These are phyloP conservation scores for Candida tibetensis DNA, from an alignment of 805 yeast genomes.

Conservation along the genomic window DNA sequence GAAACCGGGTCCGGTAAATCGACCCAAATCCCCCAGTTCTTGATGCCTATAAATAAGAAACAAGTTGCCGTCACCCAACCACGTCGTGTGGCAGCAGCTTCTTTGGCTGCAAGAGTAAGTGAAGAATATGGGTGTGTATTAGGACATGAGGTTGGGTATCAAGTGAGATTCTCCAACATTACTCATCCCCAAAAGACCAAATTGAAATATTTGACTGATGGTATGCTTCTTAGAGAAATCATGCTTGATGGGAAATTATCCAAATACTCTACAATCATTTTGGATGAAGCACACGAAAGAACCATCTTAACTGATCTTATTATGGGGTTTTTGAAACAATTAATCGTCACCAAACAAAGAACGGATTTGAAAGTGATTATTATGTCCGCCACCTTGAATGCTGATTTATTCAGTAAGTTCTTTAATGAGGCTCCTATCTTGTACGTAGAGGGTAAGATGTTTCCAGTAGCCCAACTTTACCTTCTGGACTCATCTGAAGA, in stretches of 20 bases:
- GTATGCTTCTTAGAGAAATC: conserved; percentile 91
- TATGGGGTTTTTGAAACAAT: conserved; percentile 79
- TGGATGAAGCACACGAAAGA: conserved; percentile 98
- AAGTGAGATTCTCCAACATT: conserved; percentile 84
- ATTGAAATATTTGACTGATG: conserved; percentile 88
- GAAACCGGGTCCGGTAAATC: conserved; percentile 99
- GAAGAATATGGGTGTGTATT: conserved; percentile 76
- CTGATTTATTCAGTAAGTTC: conserved; percentile 77
- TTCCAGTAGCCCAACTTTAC: conserved; percentile 73
- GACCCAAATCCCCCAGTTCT: conserved; percentile 91
- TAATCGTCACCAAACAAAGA: conserved; percentile 48
- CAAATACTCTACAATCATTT: conserved; percentile 70
- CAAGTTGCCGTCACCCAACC: conserved; percentile 94
- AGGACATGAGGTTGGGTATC: conserved; percentile 86
- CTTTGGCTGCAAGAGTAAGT: conserved; percentile 87
- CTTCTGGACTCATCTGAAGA: conserved; percentile 68
- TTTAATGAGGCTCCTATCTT: conserved; percentile 79
- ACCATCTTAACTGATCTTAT: conserved; percentile 87
- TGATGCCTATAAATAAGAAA: conserved; percentile 53
- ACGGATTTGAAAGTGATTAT: conserved; percentile 67
- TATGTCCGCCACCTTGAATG: conserved; percentile 97
- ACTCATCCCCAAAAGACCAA: conserved; percentile 55
- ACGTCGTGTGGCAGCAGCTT: conserved; percentile 95
- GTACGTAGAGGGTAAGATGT: conserved; percentile 87
- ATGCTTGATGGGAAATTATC: conserved; percentile 67